These are phyloP conservation scores for Russula emetica DNA, from an alignment of 768 basidiomycete species.

Conservation along the genomic window DNA sequence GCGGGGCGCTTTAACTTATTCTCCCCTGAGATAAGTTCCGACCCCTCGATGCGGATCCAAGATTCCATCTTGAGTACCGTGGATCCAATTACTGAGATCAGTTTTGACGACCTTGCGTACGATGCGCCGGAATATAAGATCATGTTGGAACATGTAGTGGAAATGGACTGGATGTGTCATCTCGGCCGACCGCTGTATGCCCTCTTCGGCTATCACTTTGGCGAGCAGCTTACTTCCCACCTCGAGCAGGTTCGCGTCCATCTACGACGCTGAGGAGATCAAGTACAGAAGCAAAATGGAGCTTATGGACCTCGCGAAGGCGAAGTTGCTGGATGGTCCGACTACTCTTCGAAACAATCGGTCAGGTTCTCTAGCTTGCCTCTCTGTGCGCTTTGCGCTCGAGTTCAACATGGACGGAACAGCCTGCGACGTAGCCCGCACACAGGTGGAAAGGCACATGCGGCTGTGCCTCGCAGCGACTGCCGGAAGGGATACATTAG, in stretches of 20 bases:
- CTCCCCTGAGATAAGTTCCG: too few relatives aligned
- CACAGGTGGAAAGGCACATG: too few relatives aligned
- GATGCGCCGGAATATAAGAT: neutral
- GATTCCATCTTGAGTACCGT: too few relatives aligned
- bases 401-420: neutral
- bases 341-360: neutral
- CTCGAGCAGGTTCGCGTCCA: neutral
- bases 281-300: neutral
- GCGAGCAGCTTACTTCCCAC: neutral
- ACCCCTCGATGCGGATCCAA: neutral
- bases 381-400: neutral
- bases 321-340: neutral
- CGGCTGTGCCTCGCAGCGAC: too few relatives aligned
- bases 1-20: neutral
- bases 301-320: neutral
- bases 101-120: neutral
- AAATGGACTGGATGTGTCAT: too few relatives aligned
- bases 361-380: neutral
- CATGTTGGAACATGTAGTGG: neutral
- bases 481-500: too few relatives aligned
- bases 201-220: neutral
- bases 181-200: too few relatives aligned
- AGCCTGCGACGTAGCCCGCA: neutral
- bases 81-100: neutral
- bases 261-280: neutral